A percentile compares a stretch with the other conserved stretches of the same genome.
These are phyloP conservation scores for Dactylellina haptotyla DNA, from an alignment of 2,329 filamentous ascomycete species.

Conservation along the genomic window DNA sequence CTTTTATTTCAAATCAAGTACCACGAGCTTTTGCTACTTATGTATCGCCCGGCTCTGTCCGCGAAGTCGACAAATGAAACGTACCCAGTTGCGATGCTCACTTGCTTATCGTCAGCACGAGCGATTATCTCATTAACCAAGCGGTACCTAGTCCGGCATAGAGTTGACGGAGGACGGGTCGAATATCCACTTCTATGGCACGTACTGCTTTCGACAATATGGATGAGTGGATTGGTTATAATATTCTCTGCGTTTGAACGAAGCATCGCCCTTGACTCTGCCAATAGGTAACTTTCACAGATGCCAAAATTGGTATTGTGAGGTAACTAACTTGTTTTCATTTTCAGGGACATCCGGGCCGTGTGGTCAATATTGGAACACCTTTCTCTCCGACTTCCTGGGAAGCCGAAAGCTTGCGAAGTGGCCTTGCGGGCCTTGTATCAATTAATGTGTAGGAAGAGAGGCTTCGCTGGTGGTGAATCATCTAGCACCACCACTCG, in stretches of 20 bases:
- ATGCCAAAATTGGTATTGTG: neutral
- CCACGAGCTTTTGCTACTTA: conserved; percentile 66
- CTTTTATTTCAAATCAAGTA: conserved; percentile 64
- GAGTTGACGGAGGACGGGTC: conserved; percentile 24
- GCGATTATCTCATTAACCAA: conserved; percentile 64
- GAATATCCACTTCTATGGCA: conserved; percentile 39
- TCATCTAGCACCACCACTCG: neutral
- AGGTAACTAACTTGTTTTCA: neutral
- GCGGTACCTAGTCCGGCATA: conserved; percentile 55
- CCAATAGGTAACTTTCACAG: conserved; percentile 22
- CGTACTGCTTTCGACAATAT: conserved; percentile 34
- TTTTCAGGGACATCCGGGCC: conserved; percentile 32
- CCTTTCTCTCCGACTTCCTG: conserved; percentile 31
- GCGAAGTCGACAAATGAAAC: conserved; percentile 63
- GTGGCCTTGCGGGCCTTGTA: conserved; percentile 37
- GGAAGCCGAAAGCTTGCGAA: conserved; percentile 46
- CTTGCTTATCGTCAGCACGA: conserved; percentile 66
- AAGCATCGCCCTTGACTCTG: conserved; percentile 21
- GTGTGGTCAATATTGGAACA: conserved; percentile 36
- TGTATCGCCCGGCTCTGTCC: conserved; percentile 67
- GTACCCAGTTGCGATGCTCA: conserved; percentile 66
- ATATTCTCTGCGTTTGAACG: conserved; percentile 42
- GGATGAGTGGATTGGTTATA: conserved; percentile 47
- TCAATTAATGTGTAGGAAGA: conserved; percentile 39
- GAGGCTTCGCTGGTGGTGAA: conserved; percentile 2